Evolutionary conservation across 495 filamentous ascomycete species (phyloP), one percentile per base, ranked within the genome.

Genomic region (Neurospora sp.): DNA sequence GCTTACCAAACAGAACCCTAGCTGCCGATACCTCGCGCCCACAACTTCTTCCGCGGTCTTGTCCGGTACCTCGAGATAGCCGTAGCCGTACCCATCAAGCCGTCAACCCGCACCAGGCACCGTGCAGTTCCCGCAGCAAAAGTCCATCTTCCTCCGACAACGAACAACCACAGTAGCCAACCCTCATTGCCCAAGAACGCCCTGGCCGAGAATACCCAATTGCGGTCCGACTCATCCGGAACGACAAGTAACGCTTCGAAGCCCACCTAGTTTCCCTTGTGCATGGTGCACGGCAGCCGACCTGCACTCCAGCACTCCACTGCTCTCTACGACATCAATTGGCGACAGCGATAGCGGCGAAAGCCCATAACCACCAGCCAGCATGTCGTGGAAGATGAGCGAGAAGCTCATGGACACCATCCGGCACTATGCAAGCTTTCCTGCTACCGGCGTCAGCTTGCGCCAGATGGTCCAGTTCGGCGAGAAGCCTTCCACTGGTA

Each of bases 381-480:
- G 78, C 74, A 94, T 94, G 92, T 87, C 88, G 84, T 98, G 94
- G 94, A 97, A 91, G 86, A 89, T 88, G 82, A 91, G 92, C 70
- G 92, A 96, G 83, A 85, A 88, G 83, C 82, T 99, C 91, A 95
- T 97, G 94, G 91, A 97, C 76, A 97, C 92, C 89, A 99, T 99
- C 92, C 93, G 92, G 82, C 95, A 98, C 86, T 98, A 98, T 88
- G 92, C 93, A 80, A 91, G 89, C 85, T 98, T 98, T 83, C 96
- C 96, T 72, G 96, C 96, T 73, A 99, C 96, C 45, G 96, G 96
- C 74, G 94, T 97, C 77, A 97, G 94, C 77, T 85, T 99, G 81
- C 88, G 96, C 81, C 96, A 99, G 86, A 98, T 98, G 96, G 96
- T 99, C 69, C 96, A 98, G 81, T 99, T 98, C 83, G 96, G 96